A percentile compares a stretch with the other conserved stretches of the same genome.
phyloP scores from a whole-genome alignment of 495 filamentous ascomycete genomes.

The Penicillium coffeae region DNA sequence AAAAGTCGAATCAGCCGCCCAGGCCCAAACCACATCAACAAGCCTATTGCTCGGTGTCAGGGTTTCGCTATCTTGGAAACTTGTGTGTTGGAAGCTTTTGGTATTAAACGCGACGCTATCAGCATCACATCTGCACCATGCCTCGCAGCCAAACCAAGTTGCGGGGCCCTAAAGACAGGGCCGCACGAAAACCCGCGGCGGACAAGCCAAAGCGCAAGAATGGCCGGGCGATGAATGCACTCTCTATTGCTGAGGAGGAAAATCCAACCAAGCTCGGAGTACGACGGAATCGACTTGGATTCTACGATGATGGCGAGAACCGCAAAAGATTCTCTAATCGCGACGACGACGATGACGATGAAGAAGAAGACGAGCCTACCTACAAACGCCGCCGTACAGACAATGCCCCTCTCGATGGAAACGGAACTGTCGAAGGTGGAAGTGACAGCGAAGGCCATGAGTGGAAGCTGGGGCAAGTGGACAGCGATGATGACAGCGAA shows the following conservation, averaged over 20 bases:
- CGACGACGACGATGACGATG: constrained; percentile 38
- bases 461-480: constrained; percentile 77
- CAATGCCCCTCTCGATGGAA: constrained; percentile 34
- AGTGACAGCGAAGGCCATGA: constrained; percentile 85
- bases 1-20: constrained; percentile 24
- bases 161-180: constrained; percentile 46
- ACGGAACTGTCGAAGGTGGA: constrained; percentile 51
- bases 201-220: constrained; percentile 44
- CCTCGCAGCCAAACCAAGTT: constrained; percentile 59
- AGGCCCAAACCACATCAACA: constrained; percentile 8
- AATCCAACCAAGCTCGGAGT: constrained; percentile 48
- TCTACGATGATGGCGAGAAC: constrained; percentile 46
- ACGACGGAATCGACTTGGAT: constrained; percentile 55
- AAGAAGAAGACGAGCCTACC: constrained; percentile 50
- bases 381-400: constrained; percentile 42
- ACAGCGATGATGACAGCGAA: constrained; percentile 74
- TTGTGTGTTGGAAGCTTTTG: no score
- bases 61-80: no score
- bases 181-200: constrained; percentile 33
- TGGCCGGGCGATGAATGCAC: constrained; percentile 71
- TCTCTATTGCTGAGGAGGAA: constrained; percentile 72
- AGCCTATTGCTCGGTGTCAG: background rate
- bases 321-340: constrained; percentile 39
- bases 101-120: no score
- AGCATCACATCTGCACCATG: constrained; percentile 56